Percentiles rank a stretch among this genome's conserved stretches.
Conservation (phyloP, 352 stramenopile species). For the Hyaloperonospora arabidopsidis region DNA sequence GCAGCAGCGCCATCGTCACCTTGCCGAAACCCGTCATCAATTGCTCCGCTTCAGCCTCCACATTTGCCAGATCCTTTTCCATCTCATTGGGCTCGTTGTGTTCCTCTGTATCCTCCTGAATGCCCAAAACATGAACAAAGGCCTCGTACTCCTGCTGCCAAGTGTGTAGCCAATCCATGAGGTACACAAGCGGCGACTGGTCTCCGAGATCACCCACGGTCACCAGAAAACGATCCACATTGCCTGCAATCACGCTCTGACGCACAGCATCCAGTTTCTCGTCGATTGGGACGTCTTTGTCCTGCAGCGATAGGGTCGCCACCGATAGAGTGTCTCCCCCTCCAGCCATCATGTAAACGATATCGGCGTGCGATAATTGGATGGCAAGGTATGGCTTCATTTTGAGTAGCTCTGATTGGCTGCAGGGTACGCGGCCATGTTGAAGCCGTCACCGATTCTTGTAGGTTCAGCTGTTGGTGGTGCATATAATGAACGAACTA, state of each 20-base stretch:
- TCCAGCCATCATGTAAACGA: constrained; percentile 21
- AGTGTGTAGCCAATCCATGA: constrained; percentile 83
- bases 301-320: constrained; percentile 37
- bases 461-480: no score
- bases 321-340: constrained; percentile 36
- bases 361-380: constrained; percentile 7
- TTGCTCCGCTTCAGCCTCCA: constrained; percentile 59
- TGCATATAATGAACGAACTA: no score
- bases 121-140: constrained; percentile 61
- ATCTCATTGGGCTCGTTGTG: constrained; percentile 21
- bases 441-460: no score
- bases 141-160: constrained; percentile 85
- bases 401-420: constrained; percentile 15
- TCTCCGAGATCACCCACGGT: constrained; percentile 23
- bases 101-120: constrained; percentile 35
- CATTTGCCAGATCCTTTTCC: constrained; percentile 64
- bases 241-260: constrained; percentile 44
- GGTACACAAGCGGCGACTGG: constrained; percentile 44
- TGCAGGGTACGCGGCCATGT: background rate
- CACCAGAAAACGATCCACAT: constrained; percentile 41
- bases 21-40: constrained; percentile 60
- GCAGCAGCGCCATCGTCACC: constrained; percentile 44
- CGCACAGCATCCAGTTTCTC: constrained; percentile 51
- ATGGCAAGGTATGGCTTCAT: constrained; percentile 7
- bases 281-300: constrained; percentile 21